A percentile compares a stretch with the other conserved stretches of the same genome.
phyloP scores from a whole-genome alignment of 2,329 filamentous ascomycete species.

The Trichoderma gracile region DNA sequence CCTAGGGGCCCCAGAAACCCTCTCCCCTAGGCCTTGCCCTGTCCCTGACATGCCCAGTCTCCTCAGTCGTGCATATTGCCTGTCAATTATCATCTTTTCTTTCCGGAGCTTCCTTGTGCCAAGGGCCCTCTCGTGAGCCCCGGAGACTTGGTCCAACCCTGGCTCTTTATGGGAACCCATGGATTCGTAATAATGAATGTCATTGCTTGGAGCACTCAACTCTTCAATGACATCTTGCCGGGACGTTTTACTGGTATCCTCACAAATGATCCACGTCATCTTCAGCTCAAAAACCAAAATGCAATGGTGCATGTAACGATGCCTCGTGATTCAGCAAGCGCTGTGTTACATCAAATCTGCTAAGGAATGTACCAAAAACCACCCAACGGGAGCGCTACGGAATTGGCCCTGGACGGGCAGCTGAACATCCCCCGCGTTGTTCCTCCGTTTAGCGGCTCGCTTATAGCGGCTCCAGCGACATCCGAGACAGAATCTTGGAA shows the following conservation, averaged over 20 bases:
- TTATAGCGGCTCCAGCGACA: constrained; percentile 5
- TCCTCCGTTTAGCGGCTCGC: not conserved
- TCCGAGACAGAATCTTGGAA: not conserved
- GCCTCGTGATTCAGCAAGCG: too few relatives aligned
- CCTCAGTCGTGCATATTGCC: not conserved
- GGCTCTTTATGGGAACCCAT: not conserved
- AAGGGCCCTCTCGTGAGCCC: constrained; percentile 23
- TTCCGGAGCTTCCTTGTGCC: constrained; percentile 26
- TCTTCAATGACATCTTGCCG: too few relatives aligned
- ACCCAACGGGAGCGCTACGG: constrained; percentile 2
- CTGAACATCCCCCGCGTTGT: constrained; percentile 16
- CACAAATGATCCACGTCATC: too few relatives aligned
- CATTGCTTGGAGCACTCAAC: too few relatives aligned
- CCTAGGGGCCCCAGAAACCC: too few relatives aligned
- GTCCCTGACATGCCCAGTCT: not conserved
- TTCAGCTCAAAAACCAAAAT: too few relatives aligned
- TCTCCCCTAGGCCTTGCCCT: not conserved
- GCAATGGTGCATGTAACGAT: too few relatives aligned
- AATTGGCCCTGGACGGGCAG: not conserved
- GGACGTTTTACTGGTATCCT: too few relatives aligned
- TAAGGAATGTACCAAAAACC: too few relatives aligned
- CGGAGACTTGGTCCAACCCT: constrained; percentile 14
- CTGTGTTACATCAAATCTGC: too few relatives aligned
- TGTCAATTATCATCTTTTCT: constrained; percentile 28
- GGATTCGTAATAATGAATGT: too few relatives aligned